Percentiles rank a stretch among this genome's conserved stretches.
Conservation (phyloP, 306 rosid species). For the Cucumis cinereus region DNA sequence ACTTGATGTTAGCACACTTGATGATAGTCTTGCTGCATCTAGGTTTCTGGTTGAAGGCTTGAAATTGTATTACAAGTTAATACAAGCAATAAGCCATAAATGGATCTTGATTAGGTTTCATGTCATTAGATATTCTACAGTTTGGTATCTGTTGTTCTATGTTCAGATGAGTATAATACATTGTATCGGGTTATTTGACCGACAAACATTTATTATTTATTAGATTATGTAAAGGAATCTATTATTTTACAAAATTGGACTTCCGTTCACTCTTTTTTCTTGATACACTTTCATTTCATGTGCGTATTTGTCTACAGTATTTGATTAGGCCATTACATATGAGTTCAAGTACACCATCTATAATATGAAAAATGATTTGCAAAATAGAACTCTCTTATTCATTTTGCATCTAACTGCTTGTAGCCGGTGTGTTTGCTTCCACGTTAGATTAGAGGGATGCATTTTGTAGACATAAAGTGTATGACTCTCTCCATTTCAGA, state of each 20-base stretch:
- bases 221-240: background rate
- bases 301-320: background rate
- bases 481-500: background rate
- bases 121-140: background rate
- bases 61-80: background rate
- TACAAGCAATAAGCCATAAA: background rate
- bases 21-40: background rate
- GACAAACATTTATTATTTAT: background rate
- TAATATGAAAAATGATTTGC: background rate
- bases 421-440: background rate
- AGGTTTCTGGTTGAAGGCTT: background rate
- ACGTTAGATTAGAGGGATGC: background rate
- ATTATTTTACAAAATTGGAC: background rate
- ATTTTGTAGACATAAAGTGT: background rate
- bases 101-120: background rate
- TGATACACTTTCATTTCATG: background rate
- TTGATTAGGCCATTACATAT: background rate
- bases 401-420: background rate
- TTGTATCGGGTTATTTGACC: background rate
- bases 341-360: background rate
- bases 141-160: background rate
- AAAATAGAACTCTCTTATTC: background rate
- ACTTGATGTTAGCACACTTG: background rate
- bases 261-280: background rate
- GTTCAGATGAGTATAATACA: background rate